Evolutionary conservation across 371 early-diverging fungal species (phyloP).

Genomic region (Cokeromyces recurvatus): DNA sequence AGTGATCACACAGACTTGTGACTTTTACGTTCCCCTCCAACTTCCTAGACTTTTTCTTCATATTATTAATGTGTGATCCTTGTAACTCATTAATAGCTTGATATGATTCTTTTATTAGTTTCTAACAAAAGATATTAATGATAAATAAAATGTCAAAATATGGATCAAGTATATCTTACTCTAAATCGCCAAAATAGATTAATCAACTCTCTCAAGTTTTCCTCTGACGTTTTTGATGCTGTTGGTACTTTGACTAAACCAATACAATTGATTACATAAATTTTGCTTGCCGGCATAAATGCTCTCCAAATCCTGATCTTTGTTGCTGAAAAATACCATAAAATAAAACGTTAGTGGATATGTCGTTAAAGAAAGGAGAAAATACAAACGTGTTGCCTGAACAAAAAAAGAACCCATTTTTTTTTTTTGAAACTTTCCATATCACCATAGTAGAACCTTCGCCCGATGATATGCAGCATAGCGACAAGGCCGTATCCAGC

Average conservation of each 20-base stretch:
- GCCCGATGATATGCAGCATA: slow-evolving; percentile 14
- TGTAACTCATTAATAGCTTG: slow-evolving; percentile 15
- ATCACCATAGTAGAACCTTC: slow-evolving; percentile 11
- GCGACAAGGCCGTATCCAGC: slow-evolving; percentile 18
- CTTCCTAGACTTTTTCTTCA: slow-evolving; percentile 17
- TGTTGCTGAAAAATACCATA: slow-evolving; percentile 7
- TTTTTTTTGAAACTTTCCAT: slow-evolving; percentile 22
- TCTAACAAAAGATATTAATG: slow-evolving; percentile 13
- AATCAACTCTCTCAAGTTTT: slow-evolving; percentile 12
- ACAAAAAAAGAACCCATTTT: slow-evolving; percentile 15
- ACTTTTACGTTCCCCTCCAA: slow-evolving; percentile 14
- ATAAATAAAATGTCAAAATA: slow-evolving; percentile 12
- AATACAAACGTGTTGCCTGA: slow-evolving; percentile 20
- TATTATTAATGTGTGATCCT: slow-evolving; percentile 11
- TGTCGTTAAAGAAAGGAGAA: slow-evolving; percentile 18
- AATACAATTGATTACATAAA: slow-evolving; percentile 15
- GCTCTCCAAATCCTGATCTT: slow-evolving; percentile 10
- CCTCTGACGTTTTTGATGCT: slow-evolving; percentile 11
- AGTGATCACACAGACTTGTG: slow-evolving; percentile 14
- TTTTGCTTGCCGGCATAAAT: slow-evolving; percentile 14
- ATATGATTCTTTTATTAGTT: slow-evolving; percentile 10
- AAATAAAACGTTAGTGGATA: slow-evolving; percentile 6
- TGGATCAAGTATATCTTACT: slow-evolving; percentile 16
- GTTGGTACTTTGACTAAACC: slow-evolving; percentile 10
- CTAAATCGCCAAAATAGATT: slow-evolving; percentile 12